These are phyloP conservation scores for Obelidium mucronatum DNA, from an alignment of 192 early-diverging fungal species.

Conservation along the genomic window DNA sequence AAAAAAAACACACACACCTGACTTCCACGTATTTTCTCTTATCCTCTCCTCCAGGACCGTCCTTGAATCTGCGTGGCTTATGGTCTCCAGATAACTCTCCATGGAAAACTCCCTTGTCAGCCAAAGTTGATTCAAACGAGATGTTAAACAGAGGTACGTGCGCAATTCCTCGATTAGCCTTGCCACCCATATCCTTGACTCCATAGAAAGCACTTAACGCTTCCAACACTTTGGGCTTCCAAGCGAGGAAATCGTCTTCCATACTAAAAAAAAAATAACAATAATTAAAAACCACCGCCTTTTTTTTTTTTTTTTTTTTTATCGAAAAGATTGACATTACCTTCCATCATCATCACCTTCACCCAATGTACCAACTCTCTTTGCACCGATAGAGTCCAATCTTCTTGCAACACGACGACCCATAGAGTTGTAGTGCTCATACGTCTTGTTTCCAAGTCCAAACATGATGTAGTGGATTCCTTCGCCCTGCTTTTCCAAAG, in stretches of 20 bases:
- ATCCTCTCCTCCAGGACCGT: constrained; percentile 18
- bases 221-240: constrained; percentile 90
- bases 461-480: constrained; percentile 76
- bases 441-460: constrained; percentile 90
- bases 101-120: constrained; percentile 57
- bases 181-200: constrained; percentile 61
- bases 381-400: constrained; percentile 76
- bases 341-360: constrained; percentile 96
- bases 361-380: constrained; percentile 77
- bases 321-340: constrained; percentile 23
- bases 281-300: too few relatives aligned
- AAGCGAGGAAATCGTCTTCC: constrained; percentile 95
- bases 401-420: constrained; percentile 72
- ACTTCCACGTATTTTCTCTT: constrained; percentile 41
- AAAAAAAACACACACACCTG: constrained; percentile 28
- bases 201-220: constrained; percentile 77
- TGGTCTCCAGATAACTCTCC: constrained; percentile 61
- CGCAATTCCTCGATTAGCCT: constrained; percentile 38
- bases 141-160: constrained; percentile 59
- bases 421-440: constrained; percentile 91
- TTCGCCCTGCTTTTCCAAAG: constrained; percentile 51
- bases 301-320: not conserved
- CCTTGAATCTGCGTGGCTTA: constrained; percentile 51
- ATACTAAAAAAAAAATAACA: constrained; percentile 52
- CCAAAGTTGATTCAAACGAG: constrained; percentile 7